Conservation (phyloP, 1,139 yeast genomes). For the Blastobotrys aristatus region DNA sequence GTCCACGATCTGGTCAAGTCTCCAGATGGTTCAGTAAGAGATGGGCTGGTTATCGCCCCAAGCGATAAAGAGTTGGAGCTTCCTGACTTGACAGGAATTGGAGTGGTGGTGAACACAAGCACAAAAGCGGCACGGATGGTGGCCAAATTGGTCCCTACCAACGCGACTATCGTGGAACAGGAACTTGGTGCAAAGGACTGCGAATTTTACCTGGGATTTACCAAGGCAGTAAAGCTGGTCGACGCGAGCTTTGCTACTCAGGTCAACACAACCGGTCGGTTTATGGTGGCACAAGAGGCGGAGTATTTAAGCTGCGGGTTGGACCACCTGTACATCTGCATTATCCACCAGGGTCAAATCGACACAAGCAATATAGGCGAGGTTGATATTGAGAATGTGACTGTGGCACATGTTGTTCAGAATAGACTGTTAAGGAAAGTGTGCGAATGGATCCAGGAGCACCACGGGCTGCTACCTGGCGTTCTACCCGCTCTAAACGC, state of each 20-base stretch:
- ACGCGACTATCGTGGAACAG: constrained; percentile 2
- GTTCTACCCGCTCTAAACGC: too few species aligned
- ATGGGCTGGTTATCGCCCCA: too few species aligned
- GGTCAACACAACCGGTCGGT: not conserved
- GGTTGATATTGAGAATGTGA: not conserved
- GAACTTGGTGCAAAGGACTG: constrained; percentile 1
- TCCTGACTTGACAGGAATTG: not conserved
- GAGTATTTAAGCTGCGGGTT: not conserved
- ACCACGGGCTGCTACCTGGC: constrained; percentile 2
- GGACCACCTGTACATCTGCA: not conserved
- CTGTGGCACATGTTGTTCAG: not conserved
- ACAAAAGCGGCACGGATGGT: not conserved
- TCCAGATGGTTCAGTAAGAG: too few species aligned
- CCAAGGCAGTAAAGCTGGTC: not conserved
- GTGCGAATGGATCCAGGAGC: not conserved
- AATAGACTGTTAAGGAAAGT: not conserved
- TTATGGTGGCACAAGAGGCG: not conserved
- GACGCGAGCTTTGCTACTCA: not conserved
- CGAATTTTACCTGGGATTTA: constrained; percentile 1
- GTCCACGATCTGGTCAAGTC: too few species aligned
- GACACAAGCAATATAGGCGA: not conserved
- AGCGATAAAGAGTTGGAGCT: too few species aligned
- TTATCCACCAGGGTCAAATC: not conserved
- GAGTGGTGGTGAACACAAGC: not conserved
- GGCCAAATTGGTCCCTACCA: not conserved